A percentile compares a stretch with the other conserved stretches of the same genome.
Evolutionary conservation across 805 yeast genomes (phyloP).

Genomic region (Starmera quercuum): DNA sequence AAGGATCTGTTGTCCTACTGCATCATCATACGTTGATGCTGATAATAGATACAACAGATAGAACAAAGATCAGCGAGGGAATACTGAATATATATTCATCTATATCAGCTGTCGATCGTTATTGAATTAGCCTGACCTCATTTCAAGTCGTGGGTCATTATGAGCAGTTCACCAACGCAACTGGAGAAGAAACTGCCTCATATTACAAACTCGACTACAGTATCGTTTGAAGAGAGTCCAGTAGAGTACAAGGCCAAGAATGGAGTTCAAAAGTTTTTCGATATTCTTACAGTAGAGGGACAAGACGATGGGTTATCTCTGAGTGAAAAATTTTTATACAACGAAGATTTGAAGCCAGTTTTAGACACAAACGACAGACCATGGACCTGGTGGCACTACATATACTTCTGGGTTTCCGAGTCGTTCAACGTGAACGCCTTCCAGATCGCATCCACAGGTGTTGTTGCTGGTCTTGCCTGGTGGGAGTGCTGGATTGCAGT

Average conservation of each 20-base stretch:
- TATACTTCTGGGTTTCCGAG: slow-evolving; percentile 83
- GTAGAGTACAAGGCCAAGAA: not conserved
- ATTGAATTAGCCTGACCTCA: not conserved
- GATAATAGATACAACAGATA: too few relatives aligned
- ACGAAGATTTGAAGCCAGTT: slow-evolving; percentile 74
- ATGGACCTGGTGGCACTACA: slow-evolving; percentile 81
- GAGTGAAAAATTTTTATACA: slow-evolving; percentile 59
- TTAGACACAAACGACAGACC: slow-evolving; percentile 56
- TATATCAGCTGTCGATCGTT: too few relatives aligned
- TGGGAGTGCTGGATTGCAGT: slow-evolving; percentile 90
- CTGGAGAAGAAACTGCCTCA: not conserved
- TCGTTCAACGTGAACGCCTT: slow-evolving; percentile 86
- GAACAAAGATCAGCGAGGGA: too few relatives aligned
- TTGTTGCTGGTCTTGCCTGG: slow-evolving; percentile 72
- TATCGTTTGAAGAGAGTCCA: not conserved
- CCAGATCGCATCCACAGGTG: slow-evolving; percentile 88
- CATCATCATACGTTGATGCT: too few relatives aligned
- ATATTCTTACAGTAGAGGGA: not conserved
- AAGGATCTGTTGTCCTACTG: too few relatives aligned
- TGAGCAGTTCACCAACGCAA: not conserved
- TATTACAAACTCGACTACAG: not conserved
- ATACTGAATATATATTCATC: too few relatives aligned
- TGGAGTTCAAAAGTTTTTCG: not conserved
- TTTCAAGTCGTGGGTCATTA: not conserved
- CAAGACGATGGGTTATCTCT: slow-evolving; percentile 35